A percentile compares a stretch with the other conserved stretches of the same genome.
Evolutionary conservation across 495 filamentous ascomycete genomes (phyloP).

Genomic region (Penicillium robsamsonii): DNA sequence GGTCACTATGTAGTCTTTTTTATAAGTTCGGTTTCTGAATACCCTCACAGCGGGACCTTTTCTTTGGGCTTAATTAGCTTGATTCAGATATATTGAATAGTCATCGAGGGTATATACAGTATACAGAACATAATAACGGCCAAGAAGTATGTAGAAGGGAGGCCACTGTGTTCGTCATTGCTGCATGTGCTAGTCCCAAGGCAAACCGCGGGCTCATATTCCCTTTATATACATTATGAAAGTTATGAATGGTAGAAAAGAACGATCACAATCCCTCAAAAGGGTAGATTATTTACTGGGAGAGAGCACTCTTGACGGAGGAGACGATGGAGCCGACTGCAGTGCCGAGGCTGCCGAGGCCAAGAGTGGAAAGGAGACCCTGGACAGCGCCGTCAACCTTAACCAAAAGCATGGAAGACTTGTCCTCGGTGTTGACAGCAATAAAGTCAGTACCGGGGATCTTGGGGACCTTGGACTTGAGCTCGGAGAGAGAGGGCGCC

Average conservation of each 20-base stretch:
- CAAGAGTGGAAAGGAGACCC: slow-evolving; percentile 23
- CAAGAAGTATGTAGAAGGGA: slow-evolving; percentile 15
- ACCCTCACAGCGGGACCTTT: not conserved
- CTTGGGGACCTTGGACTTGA: slow-evolving; percentile 11
- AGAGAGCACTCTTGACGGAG: not conserved
- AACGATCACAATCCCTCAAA: slow-evolving; percentile 24
- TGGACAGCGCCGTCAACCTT: slow-evolving; percentile 20
- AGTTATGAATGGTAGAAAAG: slow-evolving; percentile 20
- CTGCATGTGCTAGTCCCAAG: slow-evolving; percentile 16
- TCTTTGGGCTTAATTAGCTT: not conserved
- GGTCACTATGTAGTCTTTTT: not conserved
- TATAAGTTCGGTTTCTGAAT: not conserved
- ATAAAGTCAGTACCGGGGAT: slow-evolving; percentile 20
- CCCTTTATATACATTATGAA: slow-evolving; percentile 16
- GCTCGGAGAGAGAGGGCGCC: slow-evolving; percentile 12
- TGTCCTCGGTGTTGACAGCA: slow-evolving; percentile 19
- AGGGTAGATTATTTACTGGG: slow-evolving; percentile 20
- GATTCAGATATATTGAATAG: not conserved
- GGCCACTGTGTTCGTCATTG: slow-evolving; percentile 24
- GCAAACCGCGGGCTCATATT: slow-evolving; percentile 3
- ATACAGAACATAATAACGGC: slow-evolving; percentile 19
- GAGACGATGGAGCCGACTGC: slow-evolving; percentile 21
- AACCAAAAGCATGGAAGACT: slow-evolving; percentile 22
- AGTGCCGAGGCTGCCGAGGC: slow-evolving; percentile 18
- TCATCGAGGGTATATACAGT: slow-evolving; percentile 17